Conservation (phyloP, 2,329 filamentous ascomycete genomes). For the Ceratocystis lukuohia region DNA sequence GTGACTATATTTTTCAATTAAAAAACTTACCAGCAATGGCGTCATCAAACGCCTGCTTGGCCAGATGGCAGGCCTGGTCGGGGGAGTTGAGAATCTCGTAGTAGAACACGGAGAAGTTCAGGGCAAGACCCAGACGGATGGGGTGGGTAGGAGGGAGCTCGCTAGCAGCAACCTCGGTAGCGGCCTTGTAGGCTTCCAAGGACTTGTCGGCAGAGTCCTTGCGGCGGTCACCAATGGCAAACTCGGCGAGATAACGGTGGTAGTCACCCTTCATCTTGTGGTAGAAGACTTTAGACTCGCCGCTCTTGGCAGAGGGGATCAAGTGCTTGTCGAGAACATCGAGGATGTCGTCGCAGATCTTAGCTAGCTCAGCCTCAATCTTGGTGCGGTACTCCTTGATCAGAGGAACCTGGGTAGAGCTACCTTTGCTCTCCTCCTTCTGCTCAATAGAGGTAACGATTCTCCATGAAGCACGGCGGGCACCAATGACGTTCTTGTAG, state of each 20-base stretch:
- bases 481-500: conserved; percentile 98
- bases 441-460: conserved; percentile 98
- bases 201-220: conserved; percentile 90
- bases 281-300: conserved; percentile 99
- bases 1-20: not conserved
- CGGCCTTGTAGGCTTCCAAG: conserved; percentile 92
- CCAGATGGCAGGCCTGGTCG: conserved; percentile 94
- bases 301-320: conserved; percentile 84
- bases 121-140: conserved; percentile 89
- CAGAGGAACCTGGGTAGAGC: conserved; percentile 72
- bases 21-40: conserved; percentile 59
- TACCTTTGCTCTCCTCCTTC: conserved; percentile 99
- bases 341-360: conserved; percentile 96
- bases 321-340: conserved; percentile 88
- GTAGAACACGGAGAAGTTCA: conserved; percentile 99
- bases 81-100: conserved; percentile 99
- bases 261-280: conserved; percentile 99
- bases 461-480: conserved; percentile 93
- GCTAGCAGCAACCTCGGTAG: conserved; percentile 94
- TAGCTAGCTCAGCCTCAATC: conserved; percentile 92
- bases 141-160: conserved; percentile 96
- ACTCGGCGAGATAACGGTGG: conserved; percentile 97
- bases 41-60: conserved; percentile 98
- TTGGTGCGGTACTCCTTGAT: conserved; percentile 99
- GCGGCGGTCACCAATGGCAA: conserved; percentile 85